Conservation (phyloP, 345 rosid species). For the Turnera subulata region DNA sequence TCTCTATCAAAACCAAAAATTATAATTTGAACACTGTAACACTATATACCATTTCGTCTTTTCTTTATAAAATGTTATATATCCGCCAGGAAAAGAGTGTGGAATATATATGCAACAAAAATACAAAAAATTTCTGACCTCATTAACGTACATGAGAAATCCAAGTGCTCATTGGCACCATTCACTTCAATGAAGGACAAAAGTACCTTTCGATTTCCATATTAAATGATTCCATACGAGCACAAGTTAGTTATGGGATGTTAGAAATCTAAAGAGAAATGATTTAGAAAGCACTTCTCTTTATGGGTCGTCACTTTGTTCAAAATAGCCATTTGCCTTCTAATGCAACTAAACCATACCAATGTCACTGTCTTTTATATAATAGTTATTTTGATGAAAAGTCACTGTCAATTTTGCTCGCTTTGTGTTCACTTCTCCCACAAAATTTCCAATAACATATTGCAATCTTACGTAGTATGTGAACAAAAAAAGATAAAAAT, state of each 20-base stretch:
- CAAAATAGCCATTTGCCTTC: background rate
- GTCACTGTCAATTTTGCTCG: background rate
- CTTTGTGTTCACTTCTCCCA: constrained; percentile 7
- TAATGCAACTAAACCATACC: background rate
- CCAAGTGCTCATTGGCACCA: no score
- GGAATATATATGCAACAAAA: no score
- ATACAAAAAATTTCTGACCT: no score
- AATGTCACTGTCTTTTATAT: background rate
- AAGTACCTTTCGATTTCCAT: background rate
- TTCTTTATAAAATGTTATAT: no score
- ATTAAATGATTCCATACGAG: constrained; percentile 4
- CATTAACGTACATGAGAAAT: no score
- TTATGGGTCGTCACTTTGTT: background rate
- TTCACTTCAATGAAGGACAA: background rate
- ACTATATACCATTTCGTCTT: no score
- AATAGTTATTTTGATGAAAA: background rate
- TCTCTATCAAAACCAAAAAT: no score
- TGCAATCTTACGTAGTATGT: background rate
- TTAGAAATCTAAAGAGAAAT: constrained; percentile 11
- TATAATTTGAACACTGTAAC: no score
- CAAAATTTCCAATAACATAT: no score
- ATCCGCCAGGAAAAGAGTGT: no score
- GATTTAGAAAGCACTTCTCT: background rate
- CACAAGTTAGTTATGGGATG: constrained; percentile 10
- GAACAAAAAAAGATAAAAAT: no score